Base-by-base conservation (phyloP, 306 rosid species). In the Malus sylvestris region DNA sequence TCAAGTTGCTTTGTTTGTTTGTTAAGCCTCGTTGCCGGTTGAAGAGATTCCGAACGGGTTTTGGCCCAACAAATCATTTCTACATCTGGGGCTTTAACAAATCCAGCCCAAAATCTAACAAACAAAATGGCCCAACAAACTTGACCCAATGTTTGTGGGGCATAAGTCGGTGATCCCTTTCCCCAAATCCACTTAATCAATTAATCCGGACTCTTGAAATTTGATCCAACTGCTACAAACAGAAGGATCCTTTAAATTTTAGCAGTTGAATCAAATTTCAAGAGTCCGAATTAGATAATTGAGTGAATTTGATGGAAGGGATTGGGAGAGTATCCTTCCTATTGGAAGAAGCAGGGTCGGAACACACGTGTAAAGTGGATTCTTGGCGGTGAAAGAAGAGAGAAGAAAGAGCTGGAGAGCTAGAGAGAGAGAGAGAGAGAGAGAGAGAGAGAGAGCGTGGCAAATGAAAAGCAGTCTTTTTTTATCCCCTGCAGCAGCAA, bases 381-480 rank as follows among this genome's bases (percentile, higher is more conserved):
- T 16, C 19, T 38, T 7, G 2, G 70, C 70, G 12, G 46, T 44
- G 16, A 23, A 23, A 46, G 55, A 22, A 13, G 2, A 38, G 5
- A 11, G 51, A 12, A 70, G 78, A 76, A 62, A 38, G 32, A 6
- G 42, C 19, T 49, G 11, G 67, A 69, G 61, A 42, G 45, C 40
- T 35, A 9, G 12, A 40, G 42, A 44, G 32, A 55, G 20, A 16
- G 59, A 10, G 61, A 8, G 44, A 38, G 44, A 23, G 30, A 42
- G 20, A 35, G 40, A 19, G 2, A 52, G 5, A 16, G 59, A 10
- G 61, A 9, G 44, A 38, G 44, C 23, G 69, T 27, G 63, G 68
- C 64, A 29, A 59, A 76, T 81, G 84, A 25, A 45, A 77, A 49
- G 85, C 49, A 11, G n/a, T 29, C 57, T 35, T 9, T 46, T 23